phyloP scores from a whole-genome alignment of 352 stramenopile genomes.

The Blastocystis sp. region DNA sequence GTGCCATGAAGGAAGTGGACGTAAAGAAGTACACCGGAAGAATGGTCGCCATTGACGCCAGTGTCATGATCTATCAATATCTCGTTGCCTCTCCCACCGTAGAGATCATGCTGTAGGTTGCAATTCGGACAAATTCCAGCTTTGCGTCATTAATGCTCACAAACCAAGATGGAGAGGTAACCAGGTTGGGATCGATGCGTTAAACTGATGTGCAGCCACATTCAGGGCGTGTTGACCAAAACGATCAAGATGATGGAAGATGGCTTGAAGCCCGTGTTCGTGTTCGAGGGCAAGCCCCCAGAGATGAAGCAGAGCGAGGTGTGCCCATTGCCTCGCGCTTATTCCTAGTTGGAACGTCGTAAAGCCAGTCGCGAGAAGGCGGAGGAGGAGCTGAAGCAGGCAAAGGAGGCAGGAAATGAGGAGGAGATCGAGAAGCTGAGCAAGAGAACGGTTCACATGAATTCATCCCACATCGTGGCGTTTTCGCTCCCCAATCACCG shows the following conservation, averaged over 20 bases:
- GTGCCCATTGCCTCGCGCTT: constrained; percentile 53
- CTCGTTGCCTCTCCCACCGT: constrained; percentile 75
- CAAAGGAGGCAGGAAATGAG: constrained; percentile 77
- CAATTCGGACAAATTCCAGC: constrained; percentile 31
- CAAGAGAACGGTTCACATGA: constrained; percentile 85
- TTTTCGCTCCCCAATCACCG: background rate
- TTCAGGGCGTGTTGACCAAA: constrained; percentile 95
- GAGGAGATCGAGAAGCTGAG: constrained; percentile 89
- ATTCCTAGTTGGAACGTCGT: constrained; percentile 63
- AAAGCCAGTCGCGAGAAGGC: constrained; percentile 73
- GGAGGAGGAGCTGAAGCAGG: constrained; percentile 78
- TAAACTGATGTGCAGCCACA: constrained; percentile 76
- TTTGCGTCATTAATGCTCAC: constrained; percentile 85
- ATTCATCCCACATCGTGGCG: constrained; percentile 78
- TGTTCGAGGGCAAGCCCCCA: constrained; percentile 98
- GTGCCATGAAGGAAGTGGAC: constrained; percentile 84
- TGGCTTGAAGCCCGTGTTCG: constrained; percentile 93
- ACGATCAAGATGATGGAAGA: constrained; percentile 96
- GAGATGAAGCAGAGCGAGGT: constrained; percentile 93
- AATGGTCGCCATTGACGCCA: constrained; percentile 95
- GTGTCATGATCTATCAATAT: constrained; percentile 99
- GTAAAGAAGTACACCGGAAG: constrained; percentile 84
- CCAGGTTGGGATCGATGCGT: constrained; percentile 72
- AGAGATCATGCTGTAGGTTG: background rate
- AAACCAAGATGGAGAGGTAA: constrained; percentile 93